Percentiles rank a stretch among this genome's conserved stretches.
Evolutionary conservation across 23 red algal genomes (phyloP).

Genomic region (Gracilaria vermiculophylla): DNA sequence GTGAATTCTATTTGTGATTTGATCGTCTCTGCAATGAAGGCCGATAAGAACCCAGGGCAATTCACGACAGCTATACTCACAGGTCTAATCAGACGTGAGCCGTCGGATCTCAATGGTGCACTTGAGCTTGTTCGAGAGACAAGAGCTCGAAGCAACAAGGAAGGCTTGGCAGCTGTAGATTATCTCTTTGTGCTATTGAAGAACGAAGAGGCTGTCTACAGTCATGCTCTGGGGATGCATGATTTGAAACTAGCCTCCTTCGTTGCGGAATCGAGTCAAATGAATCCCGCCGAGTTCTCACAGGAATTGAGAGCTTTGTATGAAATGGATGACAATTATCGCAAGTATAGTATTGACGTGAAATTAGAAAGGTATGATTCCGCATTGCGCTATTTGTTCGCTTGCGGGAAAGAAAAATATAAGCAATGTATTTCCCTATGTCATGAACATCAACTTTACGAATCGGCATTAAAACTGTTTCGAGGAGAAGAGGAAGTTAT

Average conservation of each 20-base stretch:
- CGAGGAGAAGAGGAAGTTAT: neutral
- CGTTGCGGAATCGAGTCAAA: conserved; percentile 50
- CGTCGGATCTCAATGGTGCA: conserved; percentile 16
- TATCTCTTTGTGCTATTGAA: conserved; percentile 62
- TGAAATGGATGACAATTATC: conserved; percentile 20
- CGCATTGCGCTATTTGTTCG: conserved; percentile 40
- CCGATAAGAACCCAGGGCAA: neutral
- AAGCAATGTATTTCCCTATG: conserved; percentile 25
- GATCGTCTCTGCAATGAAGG: conserved; percentile 24
- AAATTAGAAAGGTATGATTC: conserved; percentile 46
- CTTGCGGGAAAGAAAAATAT: neutral
- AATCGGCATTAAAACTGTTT: conserved; percentile 54
- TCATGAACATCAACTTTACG: conserved; percentile 39
- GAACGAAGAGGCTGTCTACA: conserved; percentile 56
- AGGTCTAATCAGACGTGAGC: conserved; percentile 42
- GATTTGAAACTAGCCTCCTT: conserved; percentile 65
- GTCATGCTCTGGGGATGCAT: conserved; percentile 71
- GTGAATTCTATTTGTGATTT: conserved; percentile 54
- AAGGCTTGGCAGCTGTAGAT: conserved; percentile 46
- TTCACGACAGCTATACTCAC: conserved; percentile 63
- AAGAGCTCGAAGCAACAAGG: neutral
- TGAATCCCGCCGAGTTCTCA: conserved; percentile 68
- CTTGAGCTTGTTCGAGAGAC: conserved; percentile 25
- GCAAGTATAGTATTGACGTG: conserved; percentile 74
- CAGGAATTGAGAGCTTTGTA: conserved; percentile 48